These are phyloP conservation scores for Gaertneriomyces semiglobifer DNA, from an alignment of 192 early-diverging fungal genomes.

Conservation along the genomic window DNA sequence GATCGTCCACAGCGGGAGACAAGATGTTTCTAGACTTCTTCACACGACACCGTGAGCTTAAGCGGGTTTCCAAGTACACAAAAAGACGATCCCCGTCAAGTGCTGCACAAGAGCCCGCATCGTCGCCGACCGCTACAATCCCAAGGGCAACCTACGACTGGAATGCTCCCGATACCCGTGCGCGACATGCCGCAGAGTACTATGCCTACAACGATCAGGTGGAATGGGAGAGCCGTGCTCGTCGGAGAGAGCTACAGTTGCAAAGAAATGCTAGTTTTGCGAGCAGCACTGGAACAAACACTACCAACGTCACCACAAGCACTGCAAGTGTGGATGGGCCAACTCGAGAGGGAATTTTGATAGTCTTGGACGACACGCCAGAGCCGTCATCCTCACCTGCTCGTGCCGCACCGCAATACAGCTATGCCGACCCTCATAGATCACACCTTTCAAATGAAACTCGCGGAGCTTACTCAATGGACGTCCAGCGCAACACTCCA, in stretches of 20 bases:
- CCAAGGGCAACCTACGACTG: conserved; percentile 5
- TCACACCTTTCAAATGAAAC: neutral
- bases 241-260: neutral
- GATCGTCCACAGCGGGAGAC: no score
- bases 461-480: neutral
- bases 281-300: neutral
- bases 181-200: conserved; percentile 8
- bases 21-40: conserved; percentile 3
- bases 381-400: neutral
- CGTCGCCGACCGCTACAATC: neutral
- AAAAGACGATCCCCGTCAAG: conserved; percentile 1
- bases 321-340: neutral
- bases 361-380: neutral
- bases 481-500: neutral
- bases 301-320: neutral
- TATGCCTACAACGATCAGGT: neutral
- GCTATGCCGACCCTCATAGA: neutral
- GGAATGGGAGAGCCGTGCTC: neutral
- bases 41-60: conserved; percentile 21
- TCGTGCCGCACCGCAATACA: neutral
- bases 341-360: neutral
- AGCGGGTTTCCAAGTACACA: conserved; percentile 19
- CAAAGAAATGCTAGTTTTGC: neutral
- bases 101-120: neutral
- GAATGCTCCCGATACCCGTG: neutral